phyloP scores from a whole-genome alignment of 352 stramenopile species.

The Phytophthora fragariaefolia region DNA sequence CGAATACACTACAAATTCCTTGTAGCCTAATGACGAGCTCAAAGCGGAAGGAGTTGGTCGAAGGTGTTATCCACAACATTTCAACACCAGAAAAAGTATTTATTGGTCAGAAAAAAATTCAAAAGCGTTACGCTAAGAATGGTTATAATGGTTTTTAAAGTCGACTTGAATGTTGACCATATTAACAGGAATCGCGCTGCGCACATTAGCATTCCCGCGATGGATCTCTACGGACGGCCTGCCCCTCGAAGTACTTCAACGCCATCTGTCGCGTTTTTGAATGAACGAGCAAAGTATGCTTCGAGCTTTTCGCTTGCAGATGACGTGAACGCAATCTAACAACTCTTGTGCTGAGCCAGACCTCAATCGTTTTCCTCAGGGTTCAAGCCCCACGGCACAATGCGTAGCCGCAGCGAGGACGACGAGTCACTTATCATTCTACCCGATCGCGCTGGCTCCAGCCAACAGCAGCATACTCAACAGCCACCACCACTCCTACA shows the following conservation, averaged over 20 bases:
- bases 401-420: conserved; percentile 8
- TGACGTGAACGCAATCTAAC: background rate
- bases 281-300: conserved; percentile 44
- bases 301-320: background rate
- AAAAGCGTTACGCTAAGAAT: too few species aligned
- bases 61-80: too few species aligned
- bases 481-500: conserved; percentile 14
- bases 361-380: conserved; percentile 38
- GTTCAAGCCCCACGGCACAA: conserved; percentile 25
- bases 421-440: background rate
- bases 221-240: conserved; percentile 61
- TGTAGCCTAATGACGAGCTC: too few species aligned
- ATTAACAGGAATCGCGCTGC: conserved; percentile 2
- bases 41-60: too few species aligned
- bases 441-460: conserved; percentile 6
- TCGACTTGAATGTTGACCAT: background rate
- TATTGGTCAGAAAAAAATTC: too few species aligned
- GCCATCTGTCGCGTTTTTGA: conserved; percentile 47
- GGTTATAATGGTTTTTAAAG: background rate
- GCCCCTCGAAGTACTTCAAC: conserved; percentile 28
- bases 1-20: too few species aligned
- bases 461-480: conserved; percentile 13
- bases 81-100: too few species aligned
- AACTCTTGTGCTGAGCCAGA: conserved; percentile 16
- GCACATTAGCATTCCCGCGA: conserved; percentile 7